These are phyloP conservation scores for Parietichytrium sp. DNA, from an alignment of 108 stramenopile genomes.

Conservation along the genomic window DNA sequence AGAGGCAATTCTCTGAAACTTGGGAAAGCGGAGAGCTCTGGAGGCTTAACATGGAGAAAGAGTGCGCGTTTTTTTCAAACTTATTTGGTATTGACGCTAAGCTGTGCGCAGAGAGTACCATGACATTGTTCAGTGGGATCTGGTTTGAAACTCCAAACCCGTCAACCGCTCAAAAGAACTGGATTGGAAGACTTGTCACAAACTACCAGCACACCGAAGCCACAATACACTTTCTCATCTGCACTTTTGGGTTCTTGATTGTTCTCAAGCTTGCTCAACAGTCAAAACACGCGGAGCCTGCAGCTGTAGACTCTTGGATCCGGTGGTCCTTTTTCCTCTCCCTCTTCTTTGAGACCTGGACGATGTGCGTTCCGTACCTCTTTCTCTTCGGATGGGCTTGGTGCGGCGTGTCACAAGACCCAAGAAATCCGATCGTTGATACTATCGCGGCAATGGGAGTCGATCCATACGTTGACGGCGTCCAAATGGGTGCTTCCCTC, in stretches of 20 bases:
- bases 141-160: slow-evolving; percentile 27
- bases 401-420: slow-evolving; percentile 23
- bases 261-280: slow-evolving; percentile 16
- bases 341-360: slow-evolving; percentile 39
- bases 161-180: slow-evolving; percentile 22
- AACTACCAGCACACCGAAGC: slow-evolving; percentile 34
- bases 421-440: slow-evolving; percentile 6
- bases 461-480: slow-evolving; percentile 16
- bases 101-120: slow-evolving; percentile 33
- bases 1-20: slow-evolving; percentile 27
- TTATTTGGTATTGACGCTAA: background rate
- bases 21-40: slow-evolving; percentile 38
- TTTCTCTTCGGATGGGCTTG: slow-evolving; percentile 38
- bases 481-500: slow-evolving; percentile 40
- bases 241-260: background rate
- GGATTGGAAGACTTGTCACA: slow-evolving; percentile 23
- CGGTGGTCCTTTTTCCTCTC: slow-evolving; percentile 26
- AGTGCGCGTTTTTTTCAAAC: slow-evolving; percentile 32
- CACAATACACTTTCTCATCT: slow-evolving; percentile 18
- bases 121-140: slow-evolving; percentile 32
- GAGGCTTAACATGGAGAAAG: slow-evolving; percentile 31
- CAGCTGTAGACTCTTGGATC: background rate
- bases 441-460: background rate
- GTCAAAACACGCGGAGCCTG: background rate
- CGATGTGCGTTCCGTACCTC: slow-evolving; percentile 39